Conservation (phyloP, 305 asterid species). For the Ajuga reptans region DNA sequence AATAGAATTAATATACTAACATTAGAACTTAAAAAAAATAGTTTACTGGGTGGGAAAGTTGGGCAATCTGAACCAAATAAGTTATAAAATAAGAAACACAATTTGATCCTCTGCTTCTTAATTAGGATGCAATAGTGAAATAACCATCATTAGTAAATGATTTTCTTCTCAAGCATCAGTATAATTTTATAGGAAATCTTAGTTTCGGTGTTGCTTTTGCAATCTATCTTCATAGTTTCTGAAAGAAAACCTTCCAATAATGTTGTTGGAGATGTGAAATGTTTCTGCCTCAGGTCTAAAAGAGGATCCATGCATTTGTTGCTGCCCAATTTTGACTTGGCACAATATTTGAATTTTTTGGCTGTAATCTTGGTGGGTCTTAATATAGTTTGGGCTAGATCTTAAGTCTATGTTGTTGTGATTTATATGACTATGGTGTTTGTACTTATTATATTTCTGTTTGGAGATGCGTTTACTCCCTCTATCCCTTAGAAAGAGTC, state of each 20-base stretch:
- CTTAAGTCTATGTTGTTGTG: not conserved
- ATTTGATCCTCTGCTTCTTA: not conserved
- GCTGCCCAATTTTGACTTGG: conserved; percentile 5
- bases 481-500: no score
- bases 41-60: not conserved
- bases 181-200: not conserved
- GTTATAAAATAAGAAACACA: not conserved
- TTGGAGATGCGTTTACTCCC: not conserved
- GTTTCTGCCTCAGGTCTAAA: not conserved
- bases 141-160: not conserved
- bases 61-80: not conserved
- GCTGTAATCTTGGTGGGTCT: conserved; percentile 9
- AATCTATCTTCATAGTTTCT: not conserved
- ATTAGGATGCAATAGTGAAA: not conserved
- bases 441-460: not conserved
- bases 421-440: not conserved
- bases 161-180: conserved; percentile 1
- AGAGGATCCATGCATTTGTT: conserved; percentile 6
- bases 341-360: not conserved
- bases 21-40: not conserved
- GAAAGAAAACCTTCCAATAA: not conserved
- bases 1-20: not conserved
- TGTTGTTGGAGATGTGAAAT: not conserved
- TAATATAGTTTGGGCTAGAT: not conserved
- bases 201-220: conserved; percentile 1